Evolutionary conservation across 2,329 filamentous ascomycete genomes (phyloP).

Genomic region (Aspergillus terreus): DNA sequence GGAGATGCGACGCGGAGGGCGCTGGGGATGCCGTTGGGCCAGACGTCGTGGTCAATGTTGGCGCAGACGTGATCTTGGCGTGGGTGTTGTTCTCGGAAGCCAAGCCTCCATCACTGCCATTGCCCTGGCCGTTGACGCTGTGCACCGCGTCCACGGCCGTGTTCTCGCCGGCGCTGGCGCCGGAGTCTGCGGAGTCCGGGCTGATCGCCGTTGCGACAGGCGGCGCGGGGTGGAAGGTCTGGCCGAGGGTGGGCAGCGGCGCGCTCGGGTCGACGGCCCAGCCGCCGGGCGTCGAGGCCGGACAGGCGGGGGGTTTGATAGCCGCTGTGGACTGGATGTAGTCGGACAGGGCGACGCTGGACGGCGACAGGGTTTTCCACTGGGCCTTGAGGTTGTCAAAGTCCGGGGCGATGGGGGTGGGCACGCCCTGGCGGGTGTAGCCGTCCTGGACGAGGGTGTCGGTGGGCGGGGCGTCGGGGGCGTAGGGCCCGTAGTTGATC

Average conservation of each 20-base stretch:
- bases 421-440: conserved; percentile 67
- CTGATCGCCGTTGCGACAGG: not conserved
- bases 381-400: conserved; percentile 72
- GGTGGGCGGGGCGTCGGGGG: conserved; percentile 50
- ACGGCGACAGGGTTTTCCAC: conserved; percentile 70
- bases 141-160: not conserved
- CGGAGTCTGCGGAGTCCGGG: not conserved
- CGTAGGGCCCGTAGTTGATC: conserved; percentile 67
- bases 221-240: conserved; percentile 31
- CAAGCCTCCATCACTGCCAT: not conserved
- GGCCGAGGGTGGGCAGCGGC: conserved; percentile 65
- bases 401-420: conserved; percentile 69
- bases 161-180: not conserved
- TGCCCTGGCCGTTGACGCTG: not conserved
- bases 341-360: conserved; percentile 61
- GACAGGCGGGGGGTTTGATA: conserved; percentile 65
- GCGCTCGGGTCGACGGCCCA: conserved; percentile 73
- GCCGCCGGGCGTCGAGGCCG: conserved; percentile 61
- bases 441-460: conserved; percentile 61
- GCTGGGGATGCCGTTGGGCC: not conserved
- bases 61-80: not conserved
- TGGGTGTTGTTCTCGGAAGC: not conserved
- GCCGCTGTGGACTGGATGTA: conserved; percentile 63
- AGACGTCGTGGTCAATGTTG: not conserved
- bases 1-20: not conserved